These are phyloP conservation scores for Penicillium steckii DNA, from an alignment of 495 filamentous ascomycete species.

Conservation along the genomic window DNA sequence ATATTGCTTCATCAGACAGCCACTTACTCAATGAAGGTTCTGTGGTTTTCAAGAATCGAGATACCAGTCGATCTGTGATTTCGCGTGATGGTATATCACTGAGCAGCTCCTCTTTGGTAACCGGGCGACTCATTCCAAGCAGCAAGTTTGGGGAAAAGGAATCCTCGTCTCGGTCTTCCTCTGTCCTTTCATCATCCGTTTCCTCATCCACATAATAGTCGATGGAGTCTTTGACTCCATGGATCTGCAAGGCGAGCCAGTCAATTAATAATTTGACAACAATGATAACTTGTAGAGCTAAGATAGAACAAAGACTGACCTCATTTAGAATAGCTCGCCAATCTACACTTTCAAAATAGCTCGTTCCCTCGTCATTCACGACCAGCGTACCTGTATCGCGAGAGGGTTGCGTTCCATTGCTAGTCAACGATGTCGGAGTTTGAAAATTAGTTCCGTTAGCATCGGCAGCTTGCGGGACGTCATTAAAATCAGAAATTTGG, in stretches of 20 bases:
- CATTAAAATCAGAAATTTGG: constrained; percentile 11
- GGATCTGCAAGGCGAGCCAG: too few relatives aligned
- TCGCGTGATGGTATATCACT: constrained; percentile 39
- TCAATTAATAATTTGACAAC: constrained; percentile 8
- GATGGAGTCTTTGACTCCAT: constrained; percentile 30
- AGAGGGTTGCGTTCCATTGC: constrained; percentile 56
- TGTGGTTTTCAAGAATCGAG: constrained; percentile 41
- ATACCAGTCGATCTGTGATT: constrained; percentile 44
- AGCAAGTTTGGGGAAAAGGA: constrained; percentile 40
- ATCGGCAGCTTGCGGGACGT: neutral
- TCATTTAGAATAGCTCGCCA: constrained; percentile 54
- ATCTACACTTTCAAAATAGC: constrained; percentile 49
- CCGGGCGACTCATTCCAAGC: constrained; percentile 33
- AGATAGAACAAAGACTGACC: constrained; percentile 28
- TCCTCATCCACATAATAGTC: constrained; percentile 22
- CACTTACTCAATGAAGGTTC: constrained; percentile 41
- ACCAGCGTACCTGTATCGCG: constrained; percentile 62
- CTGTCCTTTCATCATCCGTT: constrained; percentile 25
- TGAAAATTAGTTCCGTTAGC: constrained; percentile 4
- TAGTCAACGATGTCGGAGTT: constrained; percentile 57
- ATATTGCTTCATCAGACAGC: neutral
- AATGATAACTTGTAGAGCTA: neutral
- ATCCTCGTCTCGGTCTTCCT: constrained; percentile 19
- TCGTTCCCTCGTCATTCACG: constrained; percentile 50
- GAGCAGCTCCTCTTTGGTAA: constrained; percentile 38